Base-by-base conservation (phyloP, 1,139 yeast species). In the Dujonia santamariae region DNA sequence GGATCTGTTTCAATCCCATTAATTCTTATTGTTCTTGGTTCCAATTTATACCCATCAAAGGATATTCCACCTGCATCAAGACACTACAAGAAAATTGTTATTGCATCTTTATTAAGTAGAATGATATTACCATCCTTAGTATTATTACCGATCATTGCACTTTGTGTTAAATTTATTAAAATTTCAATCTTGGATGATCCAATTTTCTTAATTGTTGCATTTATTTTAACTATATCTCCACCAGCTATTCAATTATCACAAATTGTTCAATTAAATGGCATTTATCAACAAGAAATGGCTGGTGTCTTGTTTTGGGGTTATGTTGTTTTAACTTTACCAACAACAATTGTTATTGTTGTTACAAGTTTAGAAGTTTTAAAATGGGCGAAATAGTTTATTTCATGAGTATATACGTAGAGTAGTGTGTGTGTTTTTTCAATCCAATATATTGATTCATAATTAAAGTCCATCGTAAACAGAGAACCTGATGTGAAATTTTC, bases 1-100 rank as follows among this genome's bases (percentile, higher is more conserved):
- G 97, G 97, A 3, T 69, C 81, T 4, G 94, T 90, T 14, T 92
- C 97, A 2, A 85, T 88, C 45, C 98, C 98, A 1, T 68, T 84
- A 45, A 82, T 82, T 42, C 65, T 84, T 47, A 76, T 84, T 37
- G 86, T 83, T 8, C 63, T 84, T 44, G 94, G 94, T 6, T 78
- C 88, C n/a, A 83, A 83, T 49, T 63, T 84, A 42, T 76, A 76
- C 40, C 90, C 90, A 5, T 70, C 83, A 1, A 54, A 63, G 13
- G 90, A 81, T 38, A 67, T 78, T 2, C 85, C 85, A 21, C 81
- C 82, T 5, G 73, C 78, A 8, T 74, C 84, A 18, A 71, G 71
- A 36, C 75, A 78, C 50, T 75, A 79, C 56, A 57, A 61, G 19
- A 67, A 75, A 39, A 77, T 85, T 43, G 75, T 85, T 3, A 43